phyloP scores from a whole-genome alignment of 495 filamentous ascomycete species.

The Acidomyces sp. region DNA sequence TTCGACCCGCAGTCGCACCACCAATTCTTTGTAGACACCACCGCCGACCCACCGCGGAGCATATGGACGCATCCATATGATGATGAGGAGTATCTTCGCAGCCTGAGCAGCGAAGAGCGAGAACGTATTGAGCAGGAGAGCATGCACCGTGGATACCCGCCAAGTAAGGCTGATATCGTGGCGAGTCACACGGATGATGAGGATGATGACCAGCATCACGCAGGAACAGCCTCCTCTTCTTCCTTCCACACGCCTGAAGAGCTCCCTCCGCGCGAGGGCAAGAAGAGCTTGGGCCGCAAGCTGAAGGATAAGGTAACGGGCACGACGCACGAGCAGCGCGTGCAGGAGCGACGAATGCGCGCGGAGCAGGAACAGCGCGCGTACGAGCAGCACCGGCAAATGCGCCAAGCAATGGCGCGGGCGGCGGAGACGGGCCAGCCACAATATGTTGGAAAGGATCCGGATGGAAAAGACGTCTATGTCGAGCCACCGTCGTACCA shows the following conservation, averaged over 20 bases:
- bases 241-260: conserved; percentile 8
- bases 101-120: conserved; percentile 29
- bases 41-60: conserved; percentile 31
- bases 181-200: conserved; percentile 35
- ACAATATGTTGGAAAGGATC: conserved; percentile 35
- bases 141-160: conserved; percentile 24
- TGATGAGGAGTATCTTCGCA: conserved; percentile 33
- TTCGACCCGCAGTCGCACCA: conserved; percentile 34
- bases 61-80: conserved; percentile 43
- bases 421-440: conserved; percentile 34
- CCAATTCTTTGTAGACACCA: conserved; percentile 42
- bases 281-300: conserved; percentile 30
- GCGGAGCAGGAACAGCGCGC: conserved; percentile 29
- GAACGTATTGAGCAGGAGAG: conserved; percentile 25
- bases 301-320: conserved; percentile 37
- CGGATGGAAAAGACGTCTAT: conserved; percentile 35
- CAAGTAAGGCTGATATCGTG: conserved; percentile 27
- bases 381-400: conserved; percentile 30
- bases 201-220: conserved; percentile 14
- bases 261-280: conserved; percentile 13
- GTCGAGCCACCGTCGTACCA: conserved; percentile 30
- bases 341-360: conserved; percentile 26
- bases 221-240: conserved; percentile 2
- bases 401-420: conserved; percentile 31
- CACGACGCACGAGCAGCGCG: conserved; percentile 35